Evolutionary conservation across 495 filamentous ascomycete genomes (phyloP).

Genomic region (Lindgomyces ingoldianus): DNA sequence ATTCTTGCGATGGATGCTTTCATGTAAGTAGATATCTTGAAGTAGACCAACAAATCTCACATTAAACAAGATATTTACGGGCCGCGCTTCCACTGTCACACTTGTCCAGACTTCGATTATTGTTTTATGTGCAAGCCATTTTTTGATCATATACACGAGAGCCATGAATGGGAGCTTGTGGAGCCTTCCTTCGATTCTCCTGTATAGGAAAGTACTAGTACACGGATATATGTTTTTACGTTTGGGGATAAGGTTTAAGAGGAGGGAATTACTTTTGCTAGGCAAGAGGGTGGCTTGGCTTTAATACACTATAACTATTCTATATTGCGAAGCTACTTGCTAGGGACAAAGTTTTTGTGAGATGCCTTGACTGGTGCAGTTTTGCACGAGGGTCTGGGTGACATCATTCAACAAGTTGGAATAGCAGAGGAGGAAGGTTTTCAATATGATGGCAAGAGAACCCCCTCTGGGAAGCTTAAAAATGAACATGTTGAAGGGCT

Average conservation of each 20-base stretch:
- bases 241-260: no score
- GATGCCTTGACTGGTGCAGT: slow-evolving; percentile 20
- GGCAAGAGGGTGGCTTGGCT: no score
- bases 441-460: slow-evolving; percentile 15
- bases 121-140: neutral
- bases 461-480: slow-evolving; percentile 14
- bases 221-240: no score
- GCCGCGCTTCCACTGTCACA: slow-evolving; percentile 1
- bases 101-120: neutral
- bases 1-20: neutral
- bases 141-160: neutral
- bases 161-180: neutral
- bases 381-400: slow-evolving; percentile 16
- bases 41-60: neutral
- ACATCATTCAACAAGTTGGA: neutral
- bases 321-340: no score
- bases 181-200: no score
- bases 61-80: neutral
- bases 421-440: neutral
- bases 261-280: no score
- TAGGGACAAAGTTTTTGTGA: no score
- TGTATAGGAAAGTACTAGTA: no score
- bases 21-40: neutral
- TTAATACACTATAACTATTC: no score
- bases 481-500: no score